A percentile compares a stretch with the other conserved stretches of the same genome.
phyloP scores from a whole-genome alignment of 495 filamentous ascomycete genomes.

The Xylaria flabelliformis region DNA sequence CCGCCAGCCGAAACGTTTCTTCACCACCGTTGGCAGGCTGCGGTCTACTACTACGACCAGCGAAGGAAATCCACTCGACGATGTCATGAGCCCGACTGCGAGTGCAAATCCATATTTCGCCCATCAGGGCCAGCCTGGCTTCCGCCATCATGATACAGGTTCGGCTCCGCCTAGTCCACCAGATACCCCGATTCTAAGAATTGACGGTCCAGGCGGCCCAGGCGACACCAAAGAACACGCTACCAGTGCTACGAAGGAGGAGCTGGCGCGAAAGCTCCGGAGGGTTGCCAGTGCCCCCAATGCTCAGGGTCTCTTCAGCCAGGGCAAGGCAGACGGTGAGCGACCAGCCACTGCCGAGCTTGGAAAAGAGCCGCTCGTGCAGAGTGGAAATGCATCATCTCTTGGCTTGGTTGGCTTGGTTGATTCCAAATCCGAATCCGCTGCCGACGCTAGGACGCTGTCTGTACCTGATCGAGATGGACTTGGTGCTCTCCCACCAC shows the following conservation, averaged over 20 bases:
- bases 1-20: conserved; percentile 83
- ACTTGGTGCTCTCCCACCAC: conserved; percentile 55
- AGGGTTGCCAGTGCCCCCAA: conserved; percentile 96
- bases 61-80: conserved; percentile 89
- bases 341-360: conserved; percentile 82
- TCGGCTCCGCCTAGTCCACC: conserved; percentile 97
- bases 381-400: conserved; percentile 61
- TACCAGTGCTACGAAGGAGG: conserved; percentile 84
- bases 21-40: conserved; percentile 71
- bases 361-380: conserved; percentile 74
- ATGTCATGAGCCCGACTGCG: conserved; percentile 87
- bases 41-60: conserved; percentile 88
- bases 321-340: conserved; percentile 64
- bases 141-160: conserved; percentile 93
- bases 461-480: conserved; percentile 48
- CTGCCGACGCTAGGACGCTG: conserved; percentile 38
- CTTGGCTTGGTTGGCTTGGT: conserved; percentile 63
- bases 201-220: conserved; percentile 72
- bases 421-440: conserved; percentile 45
- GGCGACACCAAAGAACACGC: conserved; percentile 69
- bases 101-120: conserved; percentile 97
- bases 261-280: conserved; percentile 87
- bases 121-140: conserved; percentile 90
- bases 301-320: conserved; percentile 88
- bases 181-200: conserved; percentile 80